A percentile compares a stretch with the other conserved stretches of the same genome.
phyloP scores from a whole-genome alignment of 768 basidiomycete genomes.

The Naganishia friedmannii region DNA sequence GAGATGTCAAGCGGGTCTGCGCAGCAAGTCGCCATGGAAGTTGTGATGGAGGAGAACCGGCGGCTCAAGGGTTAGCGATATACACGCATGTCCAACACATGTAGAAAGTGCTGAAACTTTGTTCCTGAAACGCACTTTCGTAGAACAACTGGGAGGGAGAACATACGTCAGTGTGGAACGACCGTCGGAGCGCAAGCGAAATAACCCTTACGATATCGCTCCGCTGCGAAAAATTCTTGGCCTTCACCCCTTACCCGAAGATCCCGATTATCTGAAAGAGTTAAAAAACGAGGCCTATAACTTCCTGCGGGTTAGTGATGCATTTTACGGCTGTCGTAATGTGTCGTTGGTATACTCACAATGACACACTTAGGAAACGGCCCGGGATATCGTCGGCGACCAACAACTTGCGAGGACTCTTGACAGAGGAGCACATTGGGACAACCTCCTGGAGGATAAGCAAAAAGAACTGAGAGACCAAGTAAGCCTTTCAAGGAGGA shows the following conservation, averaged over 20 bases:
- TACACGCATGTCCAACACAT: no score
- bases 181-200: conserved; percentile 1
- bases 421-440: conserved; percentile 3
- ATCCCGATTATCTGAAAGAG: conserved; percentile 4
- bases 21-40: no score
- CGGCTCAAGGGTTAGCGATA: no score
- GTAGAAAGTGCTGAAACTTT: no score
- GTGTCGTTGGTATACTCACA: no score
- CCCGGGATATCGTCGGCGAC: not conserved
- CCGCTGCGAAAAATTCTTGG: not conserved
- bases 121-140: conserved; percentile 3
- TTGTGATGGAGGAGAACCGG: no score
- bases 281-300: conserved; percentile 9
- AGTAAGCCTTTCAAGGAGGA: no score
- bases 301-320: not conserved
- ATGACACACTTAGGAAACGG: not conserved
- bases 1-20: no score
- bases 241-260: not conserved
- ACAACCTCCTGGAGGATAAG: no score
- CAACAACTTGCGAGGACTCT: not conserved
- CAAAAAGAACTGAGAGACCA: no score
- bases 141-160: no score
- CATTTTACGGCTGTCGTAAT: not conserved
- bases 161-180: not conserved
- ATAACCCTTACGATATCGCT: conserved; percentile 3